These are phyloP conservation scores for Tilletia setariae DNA, from an alignment of 1,284 basidiomycete genomes.

Conservation along the genomic window DNA sequence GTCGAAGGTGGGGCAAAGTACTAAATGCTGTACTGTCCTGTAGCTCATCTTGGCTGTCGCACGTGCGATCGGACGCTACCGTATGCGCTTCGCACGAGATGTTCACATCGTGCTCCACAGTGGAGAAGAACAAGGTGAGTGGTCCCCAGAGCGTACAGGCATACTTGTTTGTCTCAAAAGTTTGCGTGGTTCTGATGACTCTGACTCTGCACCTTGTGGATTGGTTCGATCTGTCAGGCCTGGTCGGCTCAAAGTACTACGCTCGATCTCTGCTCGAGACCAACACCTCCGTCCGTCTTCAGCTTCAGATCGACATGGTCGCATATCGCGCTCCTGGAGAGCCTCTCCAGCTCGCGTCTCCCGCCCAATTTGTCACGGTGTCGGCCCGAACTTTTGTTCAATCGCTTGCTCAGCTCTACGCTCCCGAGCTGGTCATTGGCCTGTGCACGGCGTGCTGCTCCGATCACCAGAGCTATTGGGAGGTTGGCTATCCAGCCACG, in stretches of 20 bases:
- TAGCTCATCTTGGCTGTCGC: slow-evolving; percentile 47
- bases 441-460: slow-evolving; percentile 51
- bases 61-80: slow-evolving; percentile 28
- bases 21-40: background rate
- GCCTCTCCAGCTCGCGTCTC: slow-evolving; percentile 50
- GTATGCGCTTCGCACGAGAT: slow-evolving; percentile 28
- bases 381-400: slow-evolving; percentile 39
- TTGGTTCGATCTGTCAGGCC: too few relatives aligned
- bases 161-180: background rate
- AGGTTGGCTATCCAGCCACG: slow-evolving; percentile 32
- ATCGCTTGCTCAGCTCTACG: slow-evolving; percentile 44
- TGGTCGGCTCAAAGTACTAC: slow-evolving; percentile 36
- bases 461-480: slow-evolving; percentile 53
- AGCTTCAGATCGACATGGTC: slow-evolving; percentile 47
- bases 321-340: slow-evolving; percentile 46
- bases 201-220: too few relatives aligned
- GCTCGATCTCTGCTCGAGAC: slow-evolving; percentile 20
- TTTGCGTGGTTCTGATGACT: too few relatives aligned
- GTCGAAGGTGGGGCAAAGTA: background rate
- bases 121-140: slow-evolving; percentile 53
- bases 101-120: slow-evolving; percentile 51
- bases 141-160: background rate
- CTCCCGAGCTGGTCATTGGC: slow-evolving; percentile 36
- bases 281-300: slow-evolving; percentile 23
- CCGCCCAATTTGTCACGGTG: slow-evolving; percentile 43